Evolutionary conservation across 1,284 basidiomycete species (phyloP).

Genomic region (Malassezia furfur): DNA sequence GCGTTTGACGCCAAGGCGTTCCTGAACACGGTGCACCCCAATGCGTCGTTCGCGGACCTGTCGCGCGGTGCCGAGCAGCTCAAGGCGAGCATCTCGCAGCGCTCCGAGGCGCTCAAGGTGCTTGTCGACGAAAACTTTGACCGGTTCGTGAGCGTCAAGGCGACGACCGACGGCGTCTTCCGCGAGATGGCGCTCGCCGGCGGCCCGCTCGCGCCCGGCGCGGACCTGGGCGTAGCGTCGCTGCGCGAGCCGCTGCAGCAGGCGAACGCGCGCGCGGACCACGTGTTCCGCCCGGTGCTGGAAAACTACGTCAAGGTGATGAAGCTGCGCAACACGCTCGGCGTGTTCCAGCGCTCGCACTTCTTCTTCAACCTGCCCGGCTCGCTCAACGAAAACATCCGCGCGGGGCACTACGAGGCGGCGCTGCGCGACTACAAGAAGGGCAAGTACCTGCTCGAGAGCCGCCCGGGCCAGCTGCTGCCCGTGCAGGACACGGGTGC

Average conservation of each 20-base stretch:
- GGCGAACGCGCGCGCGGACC: slow-evolving; percentile 78
- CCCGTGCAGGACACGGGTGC: slow-evolving; percentile 50
- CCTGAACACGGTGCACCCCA: slow-evolving; percentile 81
- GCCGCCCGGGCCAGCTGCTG: slow-evolving; percentile 69
- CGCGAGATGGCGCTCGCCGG: slow-evolving; percentile 65
- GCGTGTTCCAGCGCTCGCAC: slow-evolving; percentile 90
- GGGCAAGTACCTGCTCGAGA: slow-evolving; percentile 80
- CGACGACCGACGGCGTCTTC: slow-evolving; percentile 83
- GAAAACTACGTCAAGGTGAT: slow-evolving; percentile 92
- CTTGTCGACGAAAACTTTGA: slow-evolving; percentile 98
- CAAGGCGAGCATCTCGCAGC: slow-evolving; percentile 34
- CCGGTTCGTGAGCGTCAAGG: slow-evolving; percentile 92
- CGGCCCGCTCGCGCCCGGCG: slow-evolving; percentile 65
- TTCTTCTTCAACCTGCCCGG: slow-evolving; percentile 98
- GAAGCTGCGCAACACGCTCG: slow-evolving; percentile 80
- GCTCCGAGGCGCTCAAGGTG: slow-evolving; percentile 83
- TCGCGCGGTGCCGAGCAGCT: slow-evolving; percentile 51
- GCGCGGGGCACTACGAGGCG: slow-evolving; percentile 66
- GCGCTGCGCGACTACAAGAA: slow-evolving; percentile 95
- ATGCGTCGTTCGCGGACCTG: slow-evolving; percentile 83
- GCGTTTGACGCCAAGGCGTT: slow-evolving; percentile 92
- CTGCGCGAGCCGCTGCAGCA: slow-evolving; percentile 56
- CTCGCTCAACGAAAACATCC: slow-evolving; percentile 79
- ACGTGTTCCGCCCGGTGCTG: slow-evolving; percentile 88
- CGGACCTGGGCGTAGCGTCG: slow-evolving; percentile 73